Base-by-base conservation (phyloP, 306 rosid species). In the Hylodesmum podocarpum region DNA sequence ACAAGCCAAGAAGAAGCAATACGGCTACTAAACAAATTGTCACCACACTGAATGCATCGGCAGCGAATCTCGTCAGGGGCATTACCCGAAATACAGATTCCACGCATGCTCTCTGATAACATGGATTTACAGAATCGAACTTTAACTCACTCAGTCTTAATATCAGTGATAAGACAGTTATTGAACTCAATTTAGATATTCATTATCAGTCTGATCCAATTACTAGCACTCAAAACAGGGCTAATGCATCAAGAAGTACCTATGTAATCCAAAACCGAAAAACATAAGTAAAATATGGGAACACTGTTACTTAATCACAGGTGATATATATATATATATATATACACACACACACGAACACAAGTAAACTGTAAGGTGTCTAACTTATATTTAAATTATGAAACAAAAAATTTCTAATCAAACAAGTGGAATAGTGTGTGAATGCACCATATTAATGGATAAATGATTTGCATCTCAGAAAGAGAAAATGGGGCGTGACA, bases 41-140 rank as follows among this genome's bases (percentile, higher is more conserved):
- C 89, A 91, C 90, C 96, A 94, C 96, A 94, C 97, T 92, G 90
- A 94, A 87, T 85, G 94, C 96, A 87, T 91, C 98, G 91, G 97
- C 94, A 90, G 89, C 86, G 80, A 86, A 49, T 78, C 94, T 94
- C 82, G 96, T 85, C 98, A 72, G 98, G 97, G 96, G 97, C 98
- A 94, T 94, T 88, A 91, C 97, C 97, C 94, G 87, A 90, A 85
- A 51, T 90, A 94, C 97, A 88, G 88, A 87, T 88, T 94, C 96
- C 91, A 94, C 88, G 98, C 97, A 94, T 94, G 92, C 98, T 94
- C 91, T 86, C 96, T 84, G 90, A 90, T 94, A 94, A 96, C 94
- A 91, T 94, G 97, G 96, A 94, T 81, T 81, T 72, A 81, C 88
- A 83, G 77, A 79, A 75, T 75, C 78, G 79, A 47, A n/a, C 59